A percentile compares a stretch with the other conserved stretches of the same genome.
Conservation (phyloP, 164 flowering plant genomes). For the Magnolia changhungtana region DNA sequence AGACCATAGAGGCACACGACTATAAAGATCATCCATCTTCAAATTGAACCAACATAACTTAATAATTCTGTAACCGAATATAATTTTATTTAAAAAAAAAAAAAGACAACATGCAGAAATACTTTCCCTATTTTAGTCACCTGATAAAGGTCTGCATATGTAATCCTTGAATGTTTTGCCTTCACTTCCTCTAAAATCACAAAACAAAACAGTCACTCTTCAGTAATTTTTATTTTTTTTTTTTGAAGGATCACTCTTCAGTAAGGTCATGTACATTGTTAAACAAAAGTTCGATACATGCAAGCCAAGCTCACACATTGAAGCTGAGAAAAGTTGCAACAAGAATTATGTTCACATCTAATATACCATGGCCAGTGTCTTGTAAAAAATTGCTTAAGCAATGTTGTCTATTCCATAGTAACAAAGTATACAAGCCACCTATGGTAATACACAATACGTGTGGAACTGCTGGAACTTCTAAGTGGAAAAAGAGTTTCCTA, state of each 20-base stretch:
- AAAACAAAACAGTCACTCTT: constrained; percentile 4
- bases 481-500: too few species aligned
- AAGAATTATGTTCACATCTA: too few species aligned
- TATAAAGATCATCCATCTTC: neutral
- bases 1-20: neutral
- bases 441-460: too few species aligned
- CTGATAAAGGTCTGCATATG: constrained; percentile 93
- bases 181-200: constrained; percentile 66
- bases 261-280: neutral
- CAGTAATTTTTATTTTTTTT: too few species aligned
- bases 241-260: too few species aligned
- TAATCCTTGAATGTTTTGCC: constrained; percentile 66
- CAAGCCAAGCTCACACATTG: too few species aligned
- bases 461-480: too few species aligned
- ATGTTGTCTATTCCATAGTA: too few species aligned
- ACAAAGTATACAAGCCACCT: too few species aligned
- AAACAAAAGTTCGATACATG: neutral
- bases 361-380: too few species aligned
- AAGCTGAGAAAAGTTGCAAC: too few species aligned
- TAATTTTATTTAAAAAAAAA: neutral
- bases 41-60: neutral
- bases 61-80: neutral
- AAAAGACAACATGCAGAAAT: neutral
- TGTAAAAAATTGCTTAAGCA: too few species aligned
- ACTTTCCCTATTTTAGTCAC: constrained; percentile 25